Evolutionary conservation across 1,284 basidiomycete genomes (phyloP).

Genomic region (Ustilago lituana): DNA sequence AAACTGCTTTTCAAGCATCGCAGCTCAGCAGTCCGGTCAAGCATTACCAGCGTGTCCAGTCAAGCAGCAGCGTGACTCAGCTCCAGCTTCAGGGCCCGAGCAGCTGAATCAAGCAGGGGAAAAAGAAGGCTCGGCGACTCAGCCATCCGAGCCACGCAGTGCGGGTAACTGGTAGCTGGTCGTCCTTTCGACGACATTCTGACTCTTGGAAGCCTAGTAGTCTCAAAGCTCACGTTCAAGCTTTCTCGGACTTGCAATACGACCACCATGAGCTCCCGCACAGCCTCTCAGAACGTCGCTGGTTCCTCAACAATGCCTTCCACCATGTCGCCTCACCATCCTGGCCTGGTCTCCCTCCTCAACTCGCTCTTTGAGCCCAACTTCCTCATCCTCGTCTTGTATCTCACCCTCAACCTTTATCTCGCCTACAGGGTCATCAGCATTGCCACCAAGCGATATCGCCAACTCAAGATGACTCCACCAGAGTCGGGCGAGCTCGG

Average conservation of each 20-base stretch:
- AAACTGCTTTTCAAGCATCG: no score
- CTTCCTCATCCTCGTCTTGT: constrained; percentile 45
- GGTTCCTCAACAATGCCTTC: neutral
- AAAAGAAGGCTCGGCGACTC: no score
- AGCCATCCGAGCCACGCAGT: no score
- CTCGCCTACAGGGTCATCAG: constrained; percentile 23
- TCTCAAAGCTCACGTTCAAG: neutral
- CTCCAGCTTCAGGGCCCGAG: no score
- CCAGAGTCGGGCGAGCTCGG: constrained; percentile 14
- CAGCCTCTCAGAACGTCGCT: neutral
- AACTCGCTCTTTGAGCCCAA: constrained; percentile 47
- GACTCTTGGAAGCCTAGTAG: neutral
- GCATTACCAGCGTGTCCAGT: no score
- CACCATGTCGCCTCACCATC: constrained; percentile 25
- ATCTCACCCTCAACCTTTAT: constrained; percentile 38
- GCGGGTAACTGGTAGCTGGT: no score
- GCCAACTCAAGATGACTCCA: constrained; percentile 20
- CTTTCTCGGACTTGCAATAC: neutral
- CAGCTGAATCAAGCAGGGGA: no score
- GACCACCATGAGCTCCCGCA: constrained; percentile 12
- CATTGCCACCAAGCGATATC: constrained; percentile 27
- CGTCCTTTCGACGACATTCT: no score
- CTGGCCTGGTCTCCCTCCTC: constrained; percentile 29
- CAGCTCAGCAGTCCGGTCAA: no score
- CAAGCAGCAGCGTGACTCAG: no score